Evolutionary conservation across 2,329 filamentous ascomycete genomes (phyloP), one percentile per base, ranked within the genome.

Genomic region (Leptographium radiaticola): DNA sequence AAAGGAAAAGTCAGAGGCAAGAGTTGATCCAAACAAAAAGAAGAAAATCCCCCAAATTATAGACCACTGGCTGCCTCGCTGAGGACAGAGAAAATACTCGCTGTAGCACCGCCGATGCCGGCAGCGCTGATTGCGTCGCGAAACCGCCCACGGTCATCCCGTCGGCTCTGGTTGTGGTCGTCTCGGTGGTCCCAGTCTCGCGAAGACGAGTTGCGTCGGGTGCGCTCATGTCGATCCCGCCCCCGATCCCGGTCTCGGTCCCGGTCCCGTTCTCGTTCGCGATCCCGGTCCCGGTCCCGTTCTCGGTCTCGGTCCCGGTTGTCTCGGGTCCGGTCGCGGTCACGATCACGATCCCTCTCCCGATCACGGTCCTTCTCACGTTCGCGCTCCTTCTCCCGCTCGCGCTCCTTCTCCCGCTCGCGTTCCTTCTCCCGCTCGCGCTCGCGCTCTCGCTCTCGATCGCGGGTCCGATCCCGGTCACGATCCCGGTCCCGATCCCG

Each of bases 91-190:
- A 83, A 61, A 56, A 83, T 64, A 52, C 77, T 80, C 3, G 75
- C 78, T 0, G 80, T 79, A 0, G 79, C 79, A 11, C 80, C 77
- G 5, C 80, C 80, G 34, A 84, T 76, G 1, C 80, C 75, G 6
- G 78, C 80, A 0, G 76, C 77, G 2, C 74, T 72, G 5, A 82
- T 68, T 16, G 77, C 75, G 58, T 80, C 77, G 49, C 75, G 74
- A 65, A 57, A 50, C 34, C 57, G 38, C 74, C 72, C 68, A 58
- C 72, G 61, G 42, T 62, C 57, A 2, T 61, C 55, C 16, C 52
- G 56, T 3, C 55, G 43, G 30, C 52, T 52, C 6, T 55, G 54
- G 33, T 30, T 49, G 4, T 52, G 48, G 12, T 47, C 34, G n/a
- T 56, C 55, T 4, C 49, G 53, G 38, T 46, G 46, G 43, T 56